These are phyloP conservation scores for Cladorrhinum sp. DNA, from an alignment of 2,329 filamentous ascomycete genomes.

Conservation along the genomic window DNA sequence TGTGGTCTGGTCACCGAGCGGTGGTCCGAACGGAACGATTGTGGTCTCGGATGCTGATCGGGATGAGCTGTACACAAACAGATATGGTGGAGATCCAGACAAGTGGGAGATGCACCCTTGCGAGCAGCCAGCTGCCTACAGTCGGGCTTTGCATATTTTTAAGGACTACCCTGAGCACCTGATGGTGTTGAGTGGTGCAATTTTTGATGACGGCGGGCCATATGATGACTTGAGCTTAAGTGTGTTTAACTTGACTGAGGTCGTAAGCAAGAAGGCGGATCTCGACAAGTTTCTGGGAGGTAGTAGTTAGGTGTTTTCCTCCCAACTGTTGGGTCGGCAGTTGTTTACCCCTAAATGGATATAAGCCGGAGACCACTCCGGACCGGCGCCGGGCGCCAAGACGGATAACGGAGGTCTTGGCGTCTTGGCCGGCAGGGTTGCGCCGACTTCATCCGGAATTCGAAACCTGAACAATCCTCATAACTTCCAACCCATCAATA, in stretches of 20 bases:
- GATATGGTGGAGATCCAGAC: constrained; percentile 36
- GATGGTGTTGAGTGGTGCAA: constrained; percentile 35
- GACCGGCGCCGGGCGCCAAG: not conserved
- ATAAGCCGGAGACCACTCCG: not conserved
- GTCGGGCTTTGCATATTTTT: constrained; percentile 29
- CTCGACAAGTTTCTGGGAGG: not conserved
- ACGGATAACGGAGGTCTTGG: not conserved
- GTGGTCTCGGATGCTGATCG: constrained; percentile 39
- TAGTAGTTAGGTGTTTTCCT: not conserved
- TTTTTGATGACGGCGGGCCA: constrained; percentile 19
- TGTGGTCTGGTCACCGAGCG: constrained; percentile 42
- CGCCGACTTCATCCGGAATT: not conserved
- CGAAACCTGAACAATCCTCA: not conserved
- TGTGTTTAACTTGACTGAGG: constrained; percentile 15
- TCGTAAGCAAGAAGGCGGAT: constrained; percentile 6
- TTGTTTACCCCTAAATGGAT: not conserved
- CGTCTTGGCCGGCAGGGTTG: not conserved
- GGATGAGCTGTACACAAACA: constrained; percentile 41
- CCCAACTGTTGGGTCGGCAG: not conserved
- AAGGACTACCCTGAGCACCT: constrained; percentile 26
- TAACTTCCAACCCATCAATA: not conserved
- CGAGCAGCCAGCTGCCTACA: constrained; percentile 29
- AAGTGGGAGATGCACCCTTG: constrained; percentile 36
- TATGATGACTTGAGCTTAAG: constrained; percentile 13
- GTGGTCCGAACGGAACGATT: constrained; percentile 44